Percentiles rank a stretch among this genome's conserved stretches.
phyloP scores from a whole-genome alignment of 192 early-diverging fungal genomes.

The Coemansia sp. region DNA sequence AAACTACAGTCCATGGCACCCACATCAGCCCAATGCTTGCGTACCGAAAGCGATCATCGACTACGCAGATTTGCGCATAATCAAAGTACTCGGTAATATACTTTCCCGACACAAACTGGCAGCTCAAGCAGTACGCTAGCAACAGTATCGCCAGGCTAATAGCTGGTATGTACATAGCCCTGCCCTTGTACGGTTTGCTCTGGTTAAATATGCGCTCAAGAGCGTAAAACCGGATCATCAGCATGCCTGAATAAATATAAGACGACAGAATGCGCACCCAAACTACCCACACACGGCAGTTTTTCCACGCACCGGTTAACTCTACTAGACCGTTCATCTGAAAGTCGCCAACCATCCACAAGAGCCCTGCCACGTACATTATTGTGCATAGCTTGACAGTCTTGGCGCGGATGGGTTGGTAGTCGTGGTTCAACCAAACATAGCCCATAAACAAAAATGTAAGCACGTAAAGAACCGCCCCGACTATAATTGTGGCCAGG shows the following conservation, averaged over 20 bases:
- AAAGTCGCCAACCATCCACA: constrained; percentile 24
- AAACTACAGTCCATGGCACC: constrained; percentile 12
- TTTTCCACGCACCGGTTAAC: constrained; percentile 13
- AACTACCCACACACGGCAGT: constrained; percentile 30
- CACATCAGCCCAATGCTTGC: constrained; percentile 32
- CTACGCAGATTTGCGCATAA: constrained; percentile 18
- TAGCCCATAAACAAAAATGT: constrained; percentile 23
- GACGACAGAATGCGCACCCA: constrained; percentile 31
- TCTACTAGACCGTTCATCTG: constrained; percentile 25
- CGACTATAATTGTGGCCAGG: constrained; percentile 4
- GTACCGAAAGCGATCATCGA: constrained; percentile 23
- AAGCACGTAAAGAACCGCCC: neutral
- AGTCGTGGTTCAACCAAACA: constrained; percentile 25
- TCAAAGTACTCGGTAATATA: constrained; percentile 14
- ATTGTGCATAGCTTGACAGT: constrained; percentile 26
- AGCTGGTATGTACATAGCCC: constrained; percentile 16
- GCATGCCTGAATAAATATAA: constrained; percentile 16
- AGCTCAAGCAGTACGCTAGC: constrained; percentile 20
- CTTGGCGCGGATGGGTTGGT: constrained; percentile 31
- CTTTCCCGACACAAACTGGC: constrained; percentile 19
- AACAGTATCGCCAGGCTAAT: constrained; percentile 2
- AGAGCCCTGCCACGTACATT: constrained; percentile 23
- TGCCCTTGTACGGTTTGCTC: constrained; percentile 28
- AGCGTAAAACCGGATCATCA: constrained; percentile 24
- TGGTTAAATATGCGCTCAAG: constrained; percentile 34